phyloP scores from a whole-genome alignment of 106 monocot genomes.

The Apostasia ramifera region DNA sequence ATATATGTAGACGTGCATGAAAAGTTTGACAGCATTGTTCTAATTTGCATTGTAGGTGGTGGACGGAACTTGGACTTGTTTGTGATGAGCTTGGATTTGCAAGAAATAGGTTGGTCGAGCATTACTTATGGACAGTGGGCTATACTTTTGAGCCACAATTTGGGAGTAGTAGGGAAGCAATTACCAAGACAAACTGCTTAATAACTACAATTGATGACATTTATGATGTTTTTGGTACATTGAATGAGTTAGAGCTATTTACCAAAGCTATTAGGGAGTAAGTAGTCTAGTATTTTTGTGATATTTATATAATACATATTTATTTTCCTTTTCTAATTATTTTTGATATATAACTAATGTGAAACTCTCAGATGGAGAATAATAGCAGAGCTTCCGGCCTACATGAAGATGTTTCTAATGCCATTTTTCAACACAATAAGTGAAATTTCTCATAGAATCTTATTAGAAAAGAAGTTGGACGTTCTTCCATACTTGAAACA shows the following conservation, averaged over 20 bases:
- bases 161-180: slow-evolving; percentile 6
- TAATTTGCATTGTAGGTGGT: slow-evolving; percentile 29
- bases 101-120: slow-evolving; percentile 52
- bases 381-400: slow-evolving; percentile 16
- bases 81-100: slow-evolving; percentile 20
- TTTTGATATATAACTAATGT: neutral
- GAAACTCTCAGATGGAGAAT: slow-evolving; percentile 23
- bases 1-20: no score
- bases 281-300: neutral
- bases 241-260: slow-evolving; percentile 47
- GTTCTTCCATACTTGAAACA: slow-evolving; percentile 3
- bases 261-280: slow-evolving; percentile 42
- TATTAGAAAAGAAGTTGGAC: slow-evolving; percentile 1
- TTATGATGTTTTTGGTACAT: slow-evolving; percentile 54
- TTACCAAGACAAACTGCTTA: slow-evolving; percentile 13
- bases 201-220: slow-evolving; percentile 44
- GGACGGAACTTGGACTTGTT: slow-evolving; percentile 25
- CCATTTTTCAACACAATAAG: slow-evolving; percentile 18
- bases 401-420: slow-evolving; percentile 20
- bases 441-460: slow-evolving; percentile 2
- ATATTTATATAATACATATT: neutral
- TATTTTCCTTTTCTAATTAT: no score
- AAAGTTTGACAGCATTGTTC: no score
- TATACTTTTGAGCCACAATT: slow-evolving; percentile 9
- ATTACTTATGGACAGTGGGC: slow-evolving; percentile 23